Evolutionary conservation across 495 filamentous ascomycete genomes (phyloP), one percentile per base, ranked within the genome.

Genomic region (Polyplosphaeria fusca): DNA sequence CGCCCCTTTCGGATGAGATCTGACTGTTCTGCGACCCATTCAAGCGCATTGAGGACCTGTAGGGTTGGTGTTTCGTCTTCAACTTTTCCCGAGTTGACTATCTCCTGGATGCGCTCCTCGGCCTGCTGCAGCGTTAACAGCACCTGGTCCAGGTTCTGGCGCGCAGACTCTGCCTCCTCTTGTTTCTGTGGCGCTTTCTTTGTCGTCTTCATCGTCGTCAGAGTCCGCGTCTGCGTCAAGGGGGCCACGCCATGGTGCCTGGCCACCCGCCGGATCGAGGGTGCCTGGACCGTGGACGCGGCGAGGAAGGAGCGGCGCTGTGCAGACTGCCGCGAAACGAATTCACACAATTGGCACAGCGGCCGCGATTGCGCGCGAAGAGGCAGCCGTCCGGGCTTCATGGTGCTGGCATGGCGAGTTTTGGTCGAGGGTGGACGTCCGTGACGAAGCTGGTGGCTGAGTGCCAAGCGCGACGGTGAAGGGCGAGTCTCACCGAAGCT

Each of bases 321-420:
- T 5, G 41, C 44, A 40, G 62, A 48, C 57, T 65, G 62, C 57
- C 47, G 62, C 35, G 53, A 27, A 22, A 61, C 58, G 47, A 61
- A 53, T 23, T 61, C 57, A 48, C 62, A 65, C 52, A 57, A 54
- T 51, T 61, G 62, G 52, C 62, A 65, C 12, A 65, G 22, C 16
- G 56, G 52, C 57, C 52, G 51, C 37, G 62, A 25, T 19, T 28
- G 46, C 19, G 52, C 27, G 13, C 57, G 62, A 16, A 64, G 12
- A 20, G 61, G 38, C 5, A 59, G 55, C 4, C 18, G 13, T 9
- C 32, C 47, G 40, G 55, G 55, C 30, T 60, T 64, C 61, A 64
- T 64, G 37, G 55, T 28, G 24, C 3, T 9, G 37, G 27, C 14
- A 26, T 60, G 50, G 37, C 4, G 43, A 16, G 37, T 41, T 37